Conservation (phyloP, 2,329 filamentous ascomycete species). For the Pseudocercospora musae region DNA sequence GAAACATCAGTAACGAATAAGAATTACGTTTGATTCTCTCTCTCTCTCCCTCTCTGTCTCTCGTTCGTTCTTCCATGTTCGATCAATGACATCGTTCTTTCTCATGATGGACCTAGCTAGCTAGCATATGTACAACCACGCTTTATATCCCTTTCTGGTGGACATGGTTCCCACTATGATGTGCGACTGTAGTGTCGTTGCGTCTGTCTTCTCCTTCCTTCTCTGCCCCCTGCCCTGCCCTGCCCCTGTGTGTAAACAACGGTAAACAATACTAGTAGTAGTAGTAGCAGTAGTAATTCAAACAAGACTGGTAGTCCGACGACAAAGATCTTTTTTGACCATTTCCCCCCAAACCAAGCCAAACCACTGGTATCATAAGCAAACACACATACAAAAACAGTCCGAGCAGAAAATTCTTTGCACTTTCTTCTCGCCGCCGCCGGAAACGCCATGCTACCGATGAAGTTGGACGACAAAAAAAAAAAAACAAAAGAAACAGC, state of each 20-base stretch:
- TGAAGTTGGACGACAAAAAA: too few relatives aligned
- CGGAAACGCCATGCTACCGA: slow-evolving; percentile 1
- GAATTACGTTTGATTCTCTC: too few relatives aligned
- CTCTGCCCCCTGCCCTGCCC: too few relatives aligned
- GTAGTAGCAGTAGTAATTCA: too few relatives aligned
- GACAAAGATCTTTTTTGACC: too few relatives aligned
- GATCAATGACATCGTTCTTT: background rate
- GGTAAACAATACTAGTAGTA: background rate
- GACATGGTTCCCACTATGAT: background rate
- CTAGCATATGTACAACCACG: background rate
- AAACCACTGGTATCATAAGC: slow-evolving; percentile 1
- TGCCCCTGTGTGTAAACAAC: background rate
- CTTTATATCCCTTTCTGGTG: background rate
- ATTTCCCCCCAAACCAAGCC: background rate
- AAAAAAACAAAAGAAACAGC: background rate
- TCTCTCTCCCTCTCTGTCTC: too few relatives aligned
- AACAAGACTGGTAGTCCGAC: slow-evolving; percentile 1
- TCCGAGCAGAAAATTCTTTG: background rate
- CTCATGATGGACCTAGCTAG: too few relatives aligned
- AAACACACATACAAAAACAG: background rate
- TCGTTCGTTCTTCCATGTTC: background rate
- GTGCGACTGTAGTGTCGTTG: background rate
- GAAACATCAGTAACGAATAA: background rate
- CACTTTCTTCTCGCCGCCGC: background rate
- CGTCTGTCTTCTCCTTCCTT: background rate